phyloP scores from a whole-genome alignment of 1,284 basidiomycete species.

The Entoloma clypeatum region DNA sequence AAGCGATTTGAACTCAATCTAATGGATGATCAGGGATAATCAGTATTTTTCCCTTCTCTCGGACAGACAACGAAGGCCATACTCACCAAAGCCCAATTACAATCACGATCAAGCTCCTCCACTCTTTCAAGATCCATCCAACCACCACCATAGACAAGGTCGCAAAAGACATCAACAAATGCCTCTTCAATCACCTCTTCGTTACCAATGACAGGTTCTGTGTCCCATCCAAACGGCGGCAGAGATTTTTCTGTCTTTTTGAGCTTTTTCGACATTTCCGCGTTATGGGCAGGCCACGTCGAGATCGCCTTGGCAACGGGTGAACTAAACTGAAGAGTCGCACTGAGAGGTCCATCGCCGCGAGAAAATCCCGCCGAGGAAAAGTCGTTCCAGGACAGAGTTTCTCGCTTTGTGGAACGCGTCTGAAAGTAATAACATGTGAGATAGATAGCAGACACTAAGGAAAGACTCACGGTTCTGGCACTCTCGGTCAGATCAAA shows the following conservation, averaged over 20 bases:
- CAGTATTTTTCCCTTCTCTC: neutral
- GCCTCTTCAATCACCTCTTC: slow-evolving; percentile 82
- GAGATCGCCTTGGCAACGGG: slow-evolving; percentile 64
- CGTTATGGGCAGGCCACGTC: slow-evolving; percentile 69
- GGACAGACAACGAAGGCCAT: neutral
- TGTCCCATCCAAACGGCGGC: slow-evolving; percentile 83
- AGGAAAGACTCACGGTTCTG: slow-evolving; percentile 54
- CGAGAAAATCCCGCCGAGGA: slow-evolving; percentile 77
- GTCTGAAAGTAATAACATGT: slow-evolving; percentile 39
- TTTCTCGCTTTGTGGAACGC: slow-evolving; percentile 67
- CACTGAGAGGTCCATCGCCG: slow-evolving; percentile 65
- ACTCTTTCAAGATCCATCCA: slow-evolving; percentile 75
- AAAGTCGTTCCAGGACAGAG: slow-evolving; percentile 86
- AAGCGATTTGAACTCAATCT: slow-evolving; percentile 83
- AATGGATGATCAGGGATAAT: slow-evolving; percentile 1
- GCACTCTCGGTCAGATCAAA: slow-evolving; percentile 86
- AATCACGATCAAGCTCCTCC: slow-evolving; percentile 76
- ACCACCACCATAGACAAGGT: slow-evolving; percentile 76
- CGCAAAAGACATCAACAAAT: slow-evolving; percentile 84
- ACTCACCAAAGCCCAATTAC: slow-evolving; percentile 88
- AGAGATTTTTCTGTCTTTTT: slow-evolving; percentile 80
- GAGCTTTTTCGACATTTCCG: slow-evolving; percentile 70
- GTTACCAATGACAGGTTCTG: slow-evolving; percentile 66
- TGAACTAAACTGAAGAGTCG: slow-evolving; percentile 77
- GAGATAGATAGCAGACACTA: slow-evolving; percentile 4